Conservation (phyloP, 2,329 filamentous ascomycete species). For the Exophiala lecanii-corni region DNA sequence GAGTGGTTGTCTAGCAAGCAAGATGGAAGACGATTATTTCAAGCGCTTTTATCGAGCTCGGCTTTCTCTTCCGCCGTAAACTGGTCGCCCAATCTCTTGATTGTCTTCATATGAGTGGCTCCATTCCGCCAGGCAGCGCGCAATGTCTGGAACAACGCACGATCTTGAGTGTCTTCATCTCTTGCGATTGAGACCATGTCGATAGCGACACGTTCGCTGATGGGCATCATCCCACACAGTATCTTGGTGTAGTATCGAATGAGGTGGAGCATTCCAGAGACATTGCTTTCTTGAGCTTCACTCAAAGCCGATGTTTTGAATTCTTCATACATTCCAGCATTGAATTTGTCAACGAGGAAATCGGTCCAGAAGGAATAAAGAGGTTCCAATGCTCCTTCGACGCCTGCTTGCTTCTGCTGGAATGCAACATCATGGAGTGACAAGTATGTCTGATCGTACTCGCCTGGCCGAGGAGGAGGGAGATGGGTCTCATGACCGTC, state of each 20-base stretch:
- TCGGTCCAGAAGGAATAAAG: slow-evolving; percentile 73
- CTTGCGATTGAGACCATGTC: slow-evolving; percentile 55
- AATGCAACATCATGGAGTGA: slow-evolving; percentile 20
- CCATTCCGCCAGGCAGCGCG: slow-evolving; percentile 52
- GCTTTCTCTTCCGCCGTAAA: slow-evolving; percentile 49
- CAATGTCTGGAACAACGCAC: slow-evolving; percentile 48
- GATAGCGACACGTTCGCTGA: slow-evolving; percentile 50
- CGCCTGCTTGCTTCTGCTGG: slow-evolving; percentile 33
- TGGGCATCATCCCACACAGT: slow-evolving; percentile 47
- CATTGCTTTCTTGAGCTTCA: slow-evolving; percentile 52
- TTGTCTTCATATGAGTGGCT: slow-evolving; percentile 51
- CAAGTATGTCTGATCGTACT: slow-evolving; percentile 32
- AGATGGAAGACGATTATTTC: no score
- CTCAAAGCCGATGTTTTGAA: slow-evolving; percentile 64
- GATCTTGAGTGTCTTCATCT: slow-evolving; percentile 39
- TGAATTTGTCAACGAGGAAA: slow-evolving; percentile 69
- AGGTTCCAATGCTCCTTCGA: slow-evolving; percentile 37
- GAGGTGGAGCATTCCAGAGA: slow-evolving; percentile 57
- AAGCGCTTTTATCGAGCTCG: slow-evolving; percentile 41
- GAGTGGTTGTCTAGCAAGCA: no score
- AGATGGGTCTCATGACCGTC: slow-evolving; percentile 22
- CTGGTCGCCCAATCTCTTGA: slow-evolving; percentile 52
- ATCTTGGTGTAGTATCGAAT: slow-evolving; percentile 61
- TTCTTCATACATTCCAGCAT: slow-evolving; percentile 69
- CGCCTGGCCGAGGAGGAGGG: slow-evolving; percentile 25